Base-by-base conservation (phyloP, 2,329 filamentous ascomycete genomes). In the Phialemoniopsis sp. region DNA sequence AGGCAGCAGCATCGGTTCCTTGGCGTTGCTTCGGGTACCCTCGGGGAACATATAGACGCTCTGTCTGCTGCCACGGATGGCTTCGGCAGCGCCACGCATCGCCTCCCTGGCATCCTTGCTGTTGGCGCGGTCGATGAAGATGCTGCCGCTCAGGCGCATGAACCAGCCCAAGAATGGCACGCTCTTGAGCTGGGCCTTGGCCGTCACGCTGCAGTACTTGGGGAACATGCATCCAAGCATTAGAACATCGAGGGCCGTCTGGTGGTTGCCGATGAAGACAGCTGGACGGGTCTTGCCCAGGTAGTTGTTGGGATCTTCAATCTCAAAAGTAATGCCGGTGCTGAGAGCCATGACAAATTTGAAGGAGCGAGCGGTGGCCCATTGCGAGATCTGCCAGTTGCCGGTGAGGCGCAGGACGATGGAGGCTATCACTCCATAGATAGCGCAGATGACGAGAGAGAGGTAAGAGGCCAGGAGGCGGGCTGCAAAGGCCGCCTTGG, bases 61-160 rank as follows among this genome's bases (percentile, higher is more conserved):
- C 70, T 90, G 86, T 47, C 69, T 74, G 54, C 84, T 73, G 38
- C 66, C 66, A 53, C 74, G 78, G 68, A 98, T 98, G 60, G 90
- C 84, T 34, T 76, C 65, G 35, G 88, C 88, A 30, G 93, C 93
- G 38, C 85, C 80, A 51, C 84, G 78, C 75, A 98, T 95, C 37
- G 89, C 89, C 47, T 85, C 80, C 49, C 93, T 75, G 16, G 93
- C 90, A 48, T 87, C 87, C 59, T 82, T 78, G 50, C 80, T 78
- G 64, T 95, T 95, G 53, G 81, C 80, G 58, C 93, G 87, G 63
- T 98, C 89, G 68, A 98, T 95, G 67, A 97, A 98, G 56, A 98
- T 85, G 49, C 88, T 87, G 47, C 90, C 89, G 49, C 83, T 89
- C 43, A 96, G 73, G 36, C 79, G 63, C 82, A 88, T 98, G 69